Conservation (phyloP, 202 grass and related monocot species). For the Musa balbisiana region DNA sequence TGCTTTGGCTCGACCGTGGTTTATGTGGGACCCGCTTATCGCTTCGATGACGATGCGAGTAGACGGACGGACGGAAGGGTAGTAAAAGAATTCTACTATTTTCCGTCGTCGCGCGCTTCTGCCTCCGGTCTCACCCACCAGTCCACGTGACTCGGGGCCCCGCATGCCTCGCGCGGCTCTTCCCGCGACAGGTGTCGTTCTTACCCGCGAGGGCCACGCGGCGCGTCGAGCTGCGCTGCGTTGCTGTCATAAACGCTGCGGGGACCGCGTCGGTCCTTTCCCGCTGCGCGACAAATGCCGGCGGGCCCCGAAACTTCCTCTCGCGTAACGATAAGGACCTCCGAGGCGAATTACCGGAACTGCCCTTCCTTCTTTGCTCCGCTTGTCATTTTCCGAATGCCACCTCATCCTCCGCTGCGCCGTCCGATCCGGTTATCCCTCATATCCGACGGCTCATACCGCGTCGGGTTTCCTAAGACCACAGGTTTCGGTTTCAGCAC, state of each 20-base stretch:
- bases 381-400: conserved; percentile 28
- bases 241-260: not conserved
- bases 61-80: too few species aligned
- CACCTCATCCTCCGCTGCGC: not conserved
- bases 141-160: conserved; percentile 16
- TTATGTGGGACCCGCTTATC: too few species aligned
- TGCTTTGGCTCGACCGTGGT: too few species aligned
- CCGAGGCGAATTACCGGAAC: conserved; percentile 23
- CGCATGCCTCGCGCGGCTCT: not conserved
- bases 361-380: not conserved
- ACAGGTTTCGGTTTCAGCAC: too few species aligned
- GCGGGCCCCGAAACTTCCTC: not conserved
- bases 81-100: not conserved
- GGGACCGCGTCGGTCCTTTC: not conserved
- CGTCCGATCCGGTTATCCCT: conserved; percentile 22
- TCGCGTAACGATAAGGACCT: conserved; percentile 41
- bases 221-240: not conserved
- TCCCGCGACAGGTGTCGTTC: conserved; percentile 20
- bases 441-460: too few species aligned
- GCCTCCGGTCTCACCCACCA: not conserved
- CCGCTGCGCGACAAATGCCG: not conserved
- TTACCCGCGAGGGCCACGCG: not conserved
- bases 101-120: conserved; percentile 21
- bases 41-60: too few species aligned
- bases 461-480: too few species aligned